These are phyloP conservation scores for Colletotrichum sojae DNA, from an alignment of 2,329 filamentous ascomycete genomes.

Conservation along the genomic window DNA sequence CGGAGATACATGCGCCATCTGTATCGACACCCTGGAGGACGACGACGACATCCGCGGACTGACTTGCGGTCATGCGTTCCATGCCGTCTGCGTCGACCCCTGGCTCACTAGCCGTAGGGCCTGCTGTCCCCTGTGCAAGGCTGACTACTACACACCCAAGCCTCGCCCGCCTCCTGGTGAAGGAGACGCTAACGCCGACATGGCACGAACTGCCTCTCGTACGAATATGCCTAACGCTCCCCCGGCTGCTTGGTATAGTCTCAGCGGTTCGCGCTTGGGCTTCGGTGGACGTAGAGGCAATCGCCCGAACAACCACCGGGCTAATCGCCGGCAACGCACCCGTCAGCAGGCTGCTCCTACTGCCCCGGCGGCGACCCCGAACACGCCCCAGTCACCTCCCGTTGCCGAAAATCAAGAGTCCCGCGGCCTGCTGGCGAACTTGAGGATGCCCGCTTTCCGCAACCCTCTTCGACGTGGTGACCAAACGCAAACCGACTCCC, in stretches of 20 bases:
- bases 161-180: constrained; percentile 73
- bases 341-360: constrained; percentile 26
- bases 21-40: constrained; percentile 93
- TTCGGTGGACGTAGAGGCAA: constrained; percentile 37
- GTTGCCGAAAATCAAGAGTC: constrained; percentile 33
- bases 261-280: constrained; percentile 46
- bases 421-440: constrained; percentile 36
- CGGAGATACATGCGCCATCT: constrained; percentile 96
- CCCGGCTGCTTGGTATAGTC: constrained; percentile 56
- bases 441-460: constrained; percentile 42
- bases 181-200: constrained; percentile 51
- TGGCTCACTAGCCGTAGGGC: constrained; percentile 96
- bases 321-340: constrained; percentile 30
- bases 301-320: constrained; percentile 22
- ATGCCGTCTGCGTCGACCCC: constrained; percentile 94
- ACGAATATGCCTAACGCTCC: constrained; percentile 63
- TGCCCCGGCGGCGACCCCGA: not conserved
- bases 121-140: constrained; percentile 97
- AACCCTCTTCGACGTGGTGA: constrained; percentile 43
- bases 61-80: constrained; percentile 98
- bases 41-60: constrained; percentile 95
- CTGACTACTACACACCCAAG: constrained; percentile 97
- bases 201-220: constrained; percentile 57
- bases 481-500: constrained; percentile 36
- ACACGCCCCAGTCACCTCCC: constrained; percentile 18